Base-by-base conservation (phyloP, 2,329 filamentous ascomycete genomes). In the Clarireedia monteithiana region DNA sequence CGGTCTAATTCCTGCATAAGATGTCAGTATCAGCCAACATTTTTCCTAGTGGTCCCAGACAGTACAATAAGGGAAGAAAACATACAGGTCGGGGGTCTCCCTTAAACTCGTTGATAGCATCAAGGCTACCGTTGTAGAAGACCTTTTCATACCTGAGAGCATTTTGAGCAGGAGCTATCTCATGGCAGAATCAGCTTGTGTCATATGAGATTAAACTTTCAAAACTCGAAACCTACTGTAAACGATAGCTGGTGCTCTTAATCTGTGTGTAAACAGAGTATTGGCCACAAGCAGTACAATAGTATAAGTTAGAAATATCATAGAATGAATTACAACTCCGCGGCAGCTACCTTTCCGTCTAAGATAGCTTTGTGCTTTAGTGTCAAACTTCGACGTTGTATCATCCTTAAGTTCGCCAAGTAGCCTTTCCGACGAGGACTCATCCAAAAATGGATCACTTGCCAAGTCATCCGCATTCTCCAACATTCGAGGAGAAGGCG, bases 111-210 rank as follows among this genome's bases (percentile, higher is more conserved):
- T 20, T 45, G 17, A 9, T 24, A 3, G 50, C 26, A 9, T 26
- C 15, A 34, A 52, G 50, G 4, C 20, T 42, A 4, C 50, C 50
- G 17, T 52, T 45, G 39, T 52, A 52, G 20, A 52, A 44, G 15
- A 52, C 15, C 24, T 52, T 52, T 17, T 52, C 50, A 34, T 52
- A 52, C 12, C 45, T n/a, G 12, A 52, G 23, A 30, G 36, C 50
- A n/a, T 23, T 39, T 5, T 40, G n/a, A 7, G 40, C 50, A 1
- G 50, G 50, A 44, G 39, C 50, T 52, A 34, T 44, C 45, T 36
- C 2, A 7, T 10, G 7, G 44, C 12, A 9, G 30, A 30, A 36
- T 52, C n/a, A 52, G 39, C 15, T 34, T 17, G 15, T 23, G 24
- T 42, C 30, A 3, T 9, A 5, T 6, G 2, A 14, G 1, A 4